phyloP scores from a whole-genome alignment of 1,139 yeast species.

The Debaryomyces psychrophilus region DNA sequence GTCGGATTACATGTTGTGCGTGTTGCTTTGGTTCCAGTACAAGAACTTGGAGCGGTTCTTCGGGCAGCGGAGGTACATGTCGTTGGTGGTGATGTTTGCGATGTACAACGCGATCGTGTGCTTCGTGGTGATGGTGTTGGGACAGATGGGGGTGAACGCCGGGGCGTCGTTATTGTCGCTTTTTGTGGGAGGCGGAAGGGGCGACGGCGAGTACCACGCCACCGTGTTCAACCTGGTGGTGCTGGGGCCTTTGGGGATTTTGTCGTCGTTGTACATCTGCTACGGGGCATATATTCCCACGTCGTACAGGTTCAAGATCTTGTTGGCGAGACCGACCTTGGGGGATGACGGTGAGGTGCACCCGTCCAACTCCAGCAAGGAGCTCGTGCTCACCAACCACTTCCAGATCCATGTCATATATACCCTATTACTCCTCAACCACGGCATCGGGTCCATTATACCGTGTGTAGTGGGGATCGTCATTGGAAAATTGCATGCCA shows the following conservation, averaged over 20 bases:
- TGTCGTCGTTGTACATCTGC: slow-evolving; percentile 62
- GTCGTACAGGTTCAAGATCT: slow-evolving; percentile 59
- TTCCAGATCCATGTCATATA: slow-evolving; percentile 57
- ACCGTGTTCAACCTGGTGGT: slow-evolving; percentile 40
- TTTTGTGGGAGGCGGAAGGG: slow-evolving; percentile 13
- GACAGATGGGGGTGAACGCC: slow-evolving; percentile 39
- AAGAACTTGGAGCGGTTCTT: slow-evolving; percentile 66
- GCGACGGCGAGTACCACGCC: slow-evolving; percentile 22
- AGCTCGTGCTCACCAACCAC: slow-evolving; percentile 56
- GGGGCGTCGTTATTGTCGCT: slow-evolving; percentile 27
- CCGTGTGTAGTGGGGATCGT: slow-evolving; percentile 60
- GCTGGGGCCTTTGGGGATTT: slow-evolving; percentile 67
- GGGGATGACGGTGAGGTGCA: slow-evolving; percentile 15
- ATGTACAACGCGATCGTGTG: slow-evolving; percentile 39
- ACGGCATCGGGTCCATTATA: slow-evolving; percentile 54
- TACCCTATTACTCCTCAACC: slow-evolving; percentile 54
- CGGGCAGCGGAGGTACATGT: slow-evolving; percentile 62
- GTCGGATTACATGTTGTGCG: slow-evolving; percentile 60
- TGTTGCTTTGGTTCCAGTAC: slow-evolving; percentile 57
- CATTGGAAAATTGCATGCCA: slow-evolving; percentile 57
- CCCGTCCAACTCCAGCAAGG: slow-evolving; percentile 22
- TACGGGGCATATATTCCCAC: slow-evolving; percentile 62
- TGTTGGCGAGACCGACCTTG: slow-evolving; percentile 31
- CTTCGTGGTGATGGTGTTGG: slow-evolving; percentile 39
- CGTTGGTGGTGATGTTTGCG: slow-evolving; percentile 36